Evolutionary conservation across 169 alveolate genomes (phyloP).

Genomic region (Plasmodium gallinaceum): DNA sequence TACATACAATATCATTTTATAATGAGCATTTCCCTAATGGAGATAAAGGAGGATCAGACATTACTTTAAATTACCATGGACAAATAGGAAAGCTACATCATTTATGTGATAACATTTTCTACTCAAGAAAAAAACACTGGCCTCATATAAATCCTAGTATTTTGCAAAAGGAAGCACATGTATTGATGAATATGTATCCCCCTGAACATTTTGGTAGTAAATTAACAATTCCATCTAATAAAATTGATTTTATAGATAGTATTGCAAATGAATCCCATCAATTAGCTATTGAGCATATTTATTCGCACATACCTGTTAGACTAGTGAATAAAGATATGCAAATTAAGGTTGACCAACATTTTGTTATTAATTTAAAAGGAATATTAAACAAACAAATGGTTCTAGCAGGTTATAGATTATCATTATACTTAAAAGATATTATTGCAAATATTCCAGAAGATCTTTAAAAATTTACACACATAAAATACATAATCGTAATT

Average conservation of each 20-base stretch:
- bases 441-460: constrained; percentile 23
- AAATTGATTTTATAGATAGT: constrained; percentile 24
- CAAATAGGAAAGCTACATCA: constrained; percentile 17
- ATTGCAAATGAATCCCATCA: constrained; percentile 24
- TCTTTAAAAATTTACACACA: constrained; percentile 9
- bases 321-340: not conserved
- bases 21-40: constrained; percentile 82
- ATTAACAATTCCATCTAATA: constrained; percentile 20
- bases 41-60: constrained; percentile 85
- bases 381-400: constrained; percentile 28
- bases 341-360: constrained; percentile 1
- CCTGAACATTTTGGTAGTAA: not conserved
- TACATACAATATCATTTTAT: constrained; percentile 81
- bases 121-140: constrained; percentile 35
- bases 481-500: not conserved
- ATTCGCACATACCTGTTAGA: not conserved
- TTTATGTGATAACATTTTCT: constrained; percentile 42
- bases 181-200: constrained; percentile 23
- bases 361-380: constrained; percentile 15
- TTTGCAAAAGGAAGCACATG: not conserved
- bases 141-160: not conserved
- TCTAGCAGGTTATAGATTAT: constrained; percentile 49
- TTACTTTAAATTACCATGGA: constrained; percentile 7
- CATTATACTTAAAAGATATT: constrained; percentile 38
- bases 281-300: constrained; percentile 34